These are phyloP conservation scores for Aureobasidium zeae DNA, from an alignment of 2,329 filamentous ascomycete genomes.

Conservation along the genomic window DNA sequence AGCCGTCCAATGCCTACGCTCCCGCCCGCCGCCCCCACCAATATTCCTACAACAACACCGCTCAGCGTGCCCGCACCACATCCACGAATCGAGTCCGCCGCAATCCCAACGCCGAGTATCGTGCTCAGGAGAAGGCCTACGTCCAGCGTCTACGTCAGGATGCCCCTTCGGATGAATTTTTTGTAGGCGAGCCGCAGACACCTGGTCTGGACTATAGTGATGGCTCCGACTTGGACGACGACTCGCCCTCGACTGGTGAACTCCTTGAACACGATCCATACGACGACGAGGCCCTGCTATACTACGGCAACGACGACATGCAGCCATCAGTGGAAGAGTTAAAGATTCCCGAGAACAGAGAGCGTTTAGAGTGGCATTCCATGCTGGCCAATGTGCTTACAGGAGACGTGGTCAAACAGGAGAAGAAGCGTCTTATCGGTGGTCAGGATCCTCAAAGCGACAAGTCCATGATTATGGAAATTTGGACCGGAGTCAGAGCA, in stretches of 20 bases:
- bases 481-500: constrained; percentile 84
- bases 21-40: constrained; percentile 41
- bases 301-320: constrained; percentile 81
- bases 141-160: constrained; percentile 84
- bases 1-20: constrained; percentile 42
- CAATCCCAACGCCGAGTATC: constrained; percentile 63
- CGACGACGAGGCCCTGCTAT: constrained; percentile 86
- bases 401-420: constrained; percentile 92
- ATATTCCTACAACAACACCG: constrained; percentile 36
- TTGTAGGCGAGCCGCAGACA: constrained; percentile 61
- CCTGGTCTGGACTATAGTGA: constrained; percentile 57
- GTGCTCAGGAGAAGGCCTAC: constrained; percentile 88
- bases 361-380: constrained; percentile 92
- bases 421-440: constrained; percentile 90
- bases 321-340: constrained; percentile 85
- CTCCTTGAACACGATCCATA: constrained; percentile 75
- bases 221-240: constrained; percentile 82
- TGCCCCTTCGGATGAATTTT: constrained; percentile 51
- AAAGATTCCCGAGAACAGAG: constrained; percentile 76
- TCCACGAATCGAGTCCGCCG: constrained; percentile 47
- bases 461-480: constrained; percentile 56
- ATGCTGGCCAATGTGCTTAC: constrained; percentile 95
- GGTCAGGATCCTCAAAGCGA: constrained; percentile 64
- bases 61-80: constrained; percentile 46
- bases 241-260: constrained; percentile 76